Conservation (phyloP, 495 filamentous ascomycete species). For the Aspergillus avenaceus region DNA sequence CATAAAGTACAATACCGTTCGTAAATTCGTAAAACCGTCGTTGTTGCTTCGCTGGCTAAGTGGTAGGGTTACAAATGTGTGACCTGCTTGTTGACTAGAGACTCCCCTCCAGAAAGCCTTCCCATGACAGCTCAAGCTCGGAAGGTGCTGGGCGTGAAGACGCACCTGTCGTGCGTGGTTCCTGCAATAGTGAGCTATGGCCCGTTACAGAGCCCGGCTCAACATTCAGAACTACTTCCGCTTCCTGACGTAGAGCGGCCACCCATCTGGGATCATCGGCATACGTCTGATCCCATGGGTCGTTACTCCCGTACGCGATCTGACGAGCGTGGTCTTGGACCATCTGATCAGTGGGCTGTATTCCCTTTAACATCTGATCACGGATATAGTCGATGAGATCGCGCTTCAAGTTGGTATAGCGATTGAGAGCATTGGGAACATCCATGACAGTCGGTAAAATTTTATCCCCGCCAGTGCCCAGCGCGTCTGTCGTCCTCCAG, state of each 20-base stretch:
- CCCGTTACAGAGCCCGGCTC: no score
- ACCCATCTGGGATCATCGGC: slow-evolving; percentile 55
- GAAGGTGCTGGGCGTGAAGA: no score
- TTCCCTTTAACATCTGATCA: neutral
- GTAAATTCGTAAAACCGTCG: no score
- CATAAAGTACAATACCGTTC: no score
- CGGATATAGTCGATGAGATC: slow-evolving; percentile 6
- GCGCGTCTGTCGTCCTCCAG: slow-evolving; percentile 9
- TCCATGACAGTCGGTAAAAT: neutral
- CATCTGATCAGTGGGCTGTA: slow-evolving; percentile 9
- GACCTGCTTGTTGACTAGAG: no score
- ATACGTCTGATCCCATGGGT: slow-evolving; percentile 59
- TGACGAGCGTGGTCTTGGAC: slow-evolving; percentile 40
- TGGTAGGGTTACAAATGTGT: no score
- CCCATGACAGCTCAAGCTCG: no score
- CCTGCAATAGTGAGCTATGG: no score
- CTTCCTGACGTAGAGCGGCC: slow-evolving; percentile 46
- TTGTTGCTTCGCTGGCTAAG: no score
- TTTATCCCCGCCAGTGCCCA: slow-evolving; percentile 1
- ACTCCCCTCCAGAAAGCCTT: no score
- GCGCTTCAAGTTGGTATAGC: neutral
- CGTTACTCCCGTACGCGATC: slow-evolving; percentile 55
- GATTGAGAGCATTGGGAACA: slow-evolving; percentile 1
- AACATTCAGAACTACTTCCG: neutral
- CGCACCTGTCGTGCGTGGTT: no score